A percentile compares a stretch with the other conserved stretches of the same genome.
Conservation (phyloP, 805 yeast genomes). For the Nakazawaea ishiwadae region DNA sequence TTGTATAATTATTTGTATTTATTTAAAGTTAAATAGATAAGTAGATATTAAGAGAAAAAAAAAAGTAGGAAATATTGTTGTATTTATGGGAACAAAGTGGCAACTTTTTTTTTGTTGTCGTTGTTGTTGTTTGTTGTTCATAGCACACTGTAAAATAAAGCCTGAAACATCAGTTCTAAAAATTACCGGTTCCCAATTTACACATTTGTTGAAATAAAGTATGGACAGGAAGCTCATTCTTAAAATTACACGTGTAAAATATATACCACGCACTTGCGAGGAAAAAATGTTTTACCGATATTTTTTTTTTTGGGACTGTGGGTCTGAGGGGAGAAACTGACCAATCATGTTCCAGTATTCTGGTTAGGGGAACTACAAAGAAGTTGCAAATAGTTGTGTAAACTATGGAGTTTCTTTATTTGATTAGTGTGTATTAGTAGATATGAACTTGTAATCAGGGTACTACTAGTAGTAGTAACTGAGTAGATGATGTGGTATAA, state of each 20-base stretch:
- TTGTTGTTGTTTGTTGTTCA: too few relatives aligned
- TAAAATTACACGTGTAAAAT: conserved; percentile 4
- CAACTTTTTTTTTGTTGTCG: conserved; percentile 15
- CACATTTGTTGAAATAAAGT: conserved; percentile 1
- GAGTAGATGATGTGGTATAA: too few relatives aligned
- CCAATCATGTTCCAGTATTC: conserved; percentile 10
- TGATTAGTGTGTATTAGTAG: too few relatives aligned
- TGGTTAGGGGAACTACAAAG: too few relatives aligned
- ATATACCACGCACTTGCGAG: too few relatives aligned
- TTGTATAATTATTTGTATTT: conserved; percentile 19
- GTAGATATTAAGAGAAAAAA: conserved; percentile 5
- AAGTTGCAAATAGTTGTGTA: neutral
- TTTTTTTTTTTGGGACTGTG: neutral
- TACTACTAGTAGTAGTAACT: too few relatives aligned
- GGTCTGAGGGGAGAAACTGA: neutral
- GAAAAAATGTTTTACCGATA: too few relatives aligned
- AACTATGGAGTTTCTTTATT: neutral
- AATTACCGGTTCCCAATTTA: conserved; percentile 6
- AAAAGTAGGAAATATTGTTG: neutral
- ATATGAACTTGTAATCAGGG: too few relatives aligned
- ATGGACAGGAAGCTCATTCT: conserved; percentile 4
- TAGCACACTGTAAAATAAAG: too few relatives aligned
- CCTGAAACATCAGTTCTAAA: too few relatives aligned
- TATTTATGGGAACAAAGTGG: conserved; percentile 10
- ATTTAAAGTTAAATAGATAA: conserved; percentile 13